Base-by-base conservation (phyloP, 164 flowering plant species). In the Cinnamomum chago region DNA sequence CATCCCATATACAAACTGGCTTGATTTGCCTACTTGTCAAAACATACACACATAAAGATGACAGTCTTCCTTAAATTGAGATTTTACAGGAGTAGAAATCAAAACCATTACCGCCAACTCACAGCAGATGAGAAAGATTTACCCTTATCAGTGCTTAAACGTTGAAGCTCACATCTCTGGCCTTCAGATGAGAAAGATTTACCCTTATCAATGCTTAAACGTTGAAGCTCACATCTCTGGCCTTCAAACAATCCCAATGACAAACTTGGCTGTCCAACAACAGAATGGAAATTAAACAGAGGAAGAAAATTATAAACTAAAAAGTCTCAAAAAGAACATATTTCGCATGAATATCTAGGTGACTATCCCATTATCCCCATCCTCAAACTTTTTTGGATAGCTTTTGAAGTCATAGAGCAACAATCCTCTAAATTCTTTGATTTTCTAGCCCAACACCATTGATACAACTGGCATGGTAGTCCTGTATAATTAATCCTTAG, bases 141-240 rank as follows among this genome's bases (percentile, higher is more conserved):
- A 91, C 97, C 90, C 82, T 84, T 76, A 65, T 72, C 51, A 80
- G 62, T 79, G 77, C 73, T 73, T 77, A 78, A 79, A 68, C 47
- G 85, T 68, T 72, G 72, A 73, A 73, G 60, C 70, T 75, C 77
- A 73, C 75, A 76, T 55, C 62, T 73, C 72, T 74, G 81, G 64
- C 80, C 65, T 35, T 73, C 72, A 73, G 62, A 70, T 25, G 52
- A 33, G 70, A 60, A 73, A 60, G 68, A 82, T 55, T 67, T 85
- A 91, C 97, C 90, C 82, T 84, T 76, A 65, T 72, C 51, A 80
- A 58, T 79, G 77, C 73, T 73, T 77, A 78, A 79, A 68, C 47
- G 85, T 68, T 72, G 72, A 73, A 73, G 60, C 70, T 75, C 77
- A 73, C 75, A 76, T 55, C 62, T 73, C 72, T 74, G 81, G 64